Conservation (phyloP, 768 basidiomycete species). For the Chalciporus piperatus region DNA sequence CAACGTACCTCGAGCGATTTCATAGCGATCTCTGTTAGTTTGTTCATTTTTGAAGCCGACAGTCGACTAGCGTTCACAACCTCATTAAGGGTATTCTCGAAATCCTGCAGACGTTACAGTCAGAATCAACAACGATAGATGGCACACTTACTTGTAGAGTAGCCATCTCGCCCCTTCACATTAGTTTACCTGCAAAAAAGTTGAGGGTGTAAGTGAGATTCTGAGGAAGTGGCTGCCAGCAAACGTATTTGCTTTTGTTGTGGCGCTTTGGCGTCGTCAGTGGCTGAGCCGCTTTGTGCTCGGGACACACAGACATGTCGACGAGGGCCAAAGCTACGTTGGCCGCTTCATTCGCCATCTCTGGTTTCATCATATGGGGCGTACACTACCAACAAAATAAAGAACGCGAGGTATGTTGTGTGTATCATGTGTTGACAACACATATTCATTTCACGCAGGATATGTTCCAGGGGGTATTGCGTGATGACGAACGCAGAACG, state of each 20-base stretch:
- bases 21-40: slow-evolving; percentile 72
- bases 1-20: slow-evolving; percentile 70
- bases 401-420: slow-evolving; percentile 66
- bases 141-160: slow-evolving; percentile 37
- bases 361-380: slow-evolving; percentile 76
- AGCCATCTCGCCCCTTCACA: slow-evolving; percentile 36
- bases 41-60: slow-evolving; percentile 82
- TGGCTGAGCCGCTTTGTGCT: slow-evolving; percentile 15
- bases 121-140: background rate
- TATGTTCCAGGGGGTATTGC: slow-evolving; percentile 89
- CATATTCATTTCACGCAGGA: slow-evolving; percentile 44
- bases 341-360: slow-evolving; percentile 57
- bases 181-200: slow-evolving; percentile 14
- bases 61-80: slow-evolving; percentile 80
- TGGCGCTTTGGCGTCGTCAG: slow-evolving; percentile 7
- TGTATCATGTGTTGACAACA: background rate
- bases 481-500: slow-evolving; percentile 78
- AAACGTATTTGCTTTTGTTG: slow-evolving; percentile 43
- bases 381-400: slow-evolving; percentile 85
- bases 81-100: slow-evolving; percentile 77
- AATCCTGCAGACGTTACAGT: slow-evolving; percentile 50
- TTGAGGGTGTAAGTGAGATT: slow-evolving; percentile 7
- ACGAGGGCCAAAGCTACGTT: slow-evolving; percentile 73
- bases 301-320: slow-evolving; percentile 43
- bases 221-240: slow-evolving; percentile 11